A percentile compares a stretch with the other conserved stretches of the same genome.
phyloP scores from a whole-genome alignment of 805 yeast genomes.

The Debaryomyces hansenii region DNA sequence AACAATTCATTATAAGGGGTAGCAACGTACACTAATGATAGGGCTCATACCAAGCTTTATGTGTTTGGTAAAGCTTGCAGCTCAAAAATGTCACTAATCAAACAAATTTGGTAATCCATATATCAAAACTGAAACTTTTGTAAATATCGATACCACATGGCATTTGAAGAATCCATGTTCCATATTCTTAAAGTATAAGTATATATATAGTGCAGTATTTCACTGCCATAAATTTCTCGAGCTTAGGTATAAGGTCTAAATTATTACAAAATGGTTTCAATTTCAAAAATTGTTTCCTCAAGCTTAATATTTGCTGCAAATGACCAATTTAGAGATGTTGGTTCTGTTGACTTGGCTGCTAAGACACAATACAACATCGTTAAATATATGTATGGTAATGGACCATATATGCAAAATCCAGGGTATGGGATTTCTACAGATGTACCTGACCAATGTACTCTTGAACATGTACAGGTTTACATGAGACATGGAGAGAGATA shows the following conservation, averaged over 20 bases:
- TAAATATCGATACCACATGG: neutral
- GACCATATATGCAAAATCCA: conserved; percentile 49
- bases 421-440: conserved; percentile 52
- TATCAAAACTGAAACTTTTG: too few relatives aligned
- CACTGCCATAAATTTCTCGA: too few relatives aligned
- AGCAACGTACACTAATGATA: too few relatives aligned
- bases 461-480: conserved; percentile 64
- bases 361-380: conserved; percentile 45
- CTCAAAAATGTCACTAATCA: too few relatives aligned
- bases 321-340: conserved; percentile 25
- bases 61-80: too few relatives aligned
- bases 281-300: conserved; percentile 27
- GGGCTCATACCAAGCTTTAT: too few relatives aligned
- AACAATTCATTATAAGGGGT: neutral
- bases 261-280: conserved; percentile 25
- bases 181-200: too few relatives aligned
- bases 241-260: too few relatives aligned
- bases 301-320: conserved; percentile 34
- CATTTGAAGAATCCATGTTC: too few relatives aligned
- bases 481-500: conserved; percentile 79
- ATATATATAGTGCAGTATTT: too few relatives aligned
- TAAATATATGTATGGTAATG: conserved; percentile 51
- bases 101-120: too few relatives aligned
- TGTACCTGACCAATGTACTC: conserved; percentile 46
- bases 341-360: conserved; percentile 34